Evolutionary conservation across 441 rosid species (phyloP).

Genomic region (Gossypium aridum): DNA sequence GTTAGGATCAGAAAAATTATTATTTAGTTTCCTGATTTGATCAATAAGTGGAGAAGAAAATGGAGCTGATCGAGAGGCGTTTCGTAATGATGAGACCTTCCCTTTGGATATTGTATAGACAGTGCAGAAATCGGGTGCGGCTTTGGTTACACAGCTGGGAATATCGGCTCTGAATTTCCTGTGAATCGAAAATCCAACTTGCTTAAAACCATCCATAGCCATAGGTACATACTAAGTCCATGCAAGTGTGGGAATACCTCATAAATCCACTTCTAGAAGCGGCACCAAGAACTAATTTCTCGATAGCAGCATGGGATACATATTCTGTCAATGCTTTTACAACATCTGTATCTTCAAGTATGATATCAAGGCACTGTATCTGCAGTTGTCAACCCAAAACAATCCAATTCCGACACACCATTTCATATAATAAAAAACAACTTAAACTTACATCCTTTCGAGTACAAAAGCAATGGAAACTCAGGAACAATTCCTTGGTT

Average conservation of each 20-base stretch:
- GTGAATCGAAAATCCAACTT: not conserved
- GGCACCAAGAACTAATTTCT: conserved; percentile 74
- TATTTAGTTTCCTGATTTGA: conserved; percentile 39
- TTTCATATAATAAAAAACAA: not conserved
- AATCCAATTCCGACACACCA: too few relatives aligned
- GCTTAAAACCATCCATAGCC: not conserved
- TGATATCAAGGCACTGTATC: conserved; percentile 65
- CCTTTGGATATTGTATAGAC: conserved; percentile 78
- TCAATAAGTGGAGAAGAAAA: conserved; percentile 50
- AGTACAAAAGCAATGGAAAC: conserved; percentile 83
- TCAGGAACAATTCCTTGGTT: conserved; percentile 55
- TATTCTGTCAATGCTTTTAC: conserved; percentile 69
- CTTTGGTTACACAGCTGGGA: conserved; percentile 55
- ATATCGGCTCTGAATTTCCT: conserved; percentile 74
- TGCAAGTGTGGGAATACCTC: conserved; percentile 29
- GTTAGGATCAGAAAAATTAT: conserved; percentile 17
- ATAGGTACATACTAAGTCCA: too few relatives aligned
- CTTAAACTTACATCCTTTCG: conserved; percentile 68
- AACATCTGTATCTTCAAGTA: conserved; percentile 58
- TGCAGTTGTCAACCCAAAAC: conserved; percentile 11
- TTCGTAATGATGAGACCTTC: conserved; percentile 52
- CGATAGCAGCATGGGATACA: conserved; percentile 56
- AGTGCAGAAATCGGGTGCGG: conserved; percentile 85
- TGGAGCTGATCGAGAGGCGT: conserved; percentile 65
- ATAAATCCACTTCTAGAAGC: conserved; percentile 66